These are phyloP conservation scores for Linum usitatissimum DNA, from an alignment of 345 rosid genomes.

Conservation along the genomic window DNA sequence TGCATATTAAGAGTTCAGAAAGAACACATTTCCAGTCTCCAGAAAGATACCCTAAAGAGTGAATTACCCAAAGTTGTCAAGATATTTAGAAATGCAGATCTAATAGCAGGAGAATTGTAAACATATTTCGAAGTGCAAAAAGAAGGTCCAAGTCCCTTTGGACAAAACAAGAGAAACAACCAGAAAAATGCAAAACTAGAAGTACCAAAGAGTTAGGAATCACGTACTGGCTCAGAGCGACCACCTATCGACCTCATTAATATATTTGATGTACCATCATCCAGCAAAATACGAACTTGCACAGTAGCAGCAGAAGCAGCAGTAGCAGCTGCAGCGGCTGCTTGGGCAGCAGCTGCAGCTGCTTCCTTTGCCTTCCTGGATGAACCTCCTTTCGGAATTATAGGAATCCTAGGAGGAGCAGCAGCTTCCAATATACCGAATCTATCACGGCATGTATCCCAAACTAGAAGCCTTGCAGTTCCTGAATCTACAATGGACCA, in stretches of 20 bases:
- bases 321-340: conserved; percentile 88
- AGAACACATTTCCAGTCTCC: background rate
- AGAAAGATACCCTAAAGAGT: background rate
- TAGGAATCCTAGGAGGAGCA: conserved; percentile 72
- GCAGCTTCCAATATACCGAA: conserved; percentile 86
- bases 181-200: background rate
- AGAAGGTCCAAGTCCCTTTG: background rate
- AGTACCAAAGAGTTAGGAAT: conserved; percentile 13
- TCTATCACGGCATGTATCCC: conserved; percentile 94
- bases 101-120: conserved; percentile 3
- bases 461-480: conserved; percentile 88
- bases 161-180: conserved; percentile 8
- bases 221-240: conserved; percentile 79
- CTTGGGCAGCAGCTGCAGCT: conserved; percentile 96
- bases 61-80: background rate
- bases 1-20: background rate
- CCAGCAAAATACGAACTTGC: conserved; percentile 97
- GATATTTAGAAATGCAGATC: background rate
- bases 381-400: conserved; percentile 78
- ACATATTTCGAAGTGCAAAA: no score
- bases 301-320: conserved; percentile 91
- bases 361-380: conserved; percentile 93
- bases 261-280: conserved; percentile 97
- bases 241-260: conserved; percentile 88
- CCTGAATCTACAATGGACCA: conserved; percentile 98